Evolutionary conservation across 2,329 filamentous ascomycete genomes (phyloP), one percentile per base, ranked within the genome.

Genomic region (Penicillium verrucosum): DNA sequence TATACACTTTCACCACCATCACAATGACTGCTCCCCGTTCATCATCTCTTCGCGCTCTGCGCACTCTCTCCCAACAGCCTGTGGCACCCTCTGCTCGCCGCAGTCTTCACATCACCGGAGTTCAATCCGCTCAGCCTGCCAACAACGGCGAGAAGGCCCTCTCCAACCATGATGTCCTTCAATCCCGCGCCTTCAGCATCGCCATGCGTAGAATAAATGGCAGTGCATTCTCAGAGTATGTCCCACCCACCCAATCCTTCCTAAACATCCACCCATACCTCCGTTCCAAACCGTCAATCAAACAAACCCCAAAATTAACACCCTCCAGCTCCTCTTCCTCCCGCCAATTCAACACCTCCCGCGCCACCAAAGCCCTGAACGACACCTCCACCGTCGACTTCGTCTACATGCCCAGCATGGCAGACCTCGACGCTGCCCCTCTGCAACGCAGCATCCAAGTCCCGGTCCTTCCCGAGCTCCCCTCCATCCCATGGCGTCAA

Each of bases 341-440:
- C 59, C 81, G 83, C 54, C 78, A 81, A 67, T 86, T 87, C 79
- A 87, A 87, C 75, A 85, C 84, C 59, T 83, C 80, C 60, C 81
- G 82, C 59, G 72, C 78, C 58, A 73, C 80, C 51, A 85, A 85
- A 69, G 73, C 81, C 29, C 77, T 82, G 60, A 78, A 81, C 52
- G 84, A 87, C 73, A 75, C 72, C 57, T 85, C 82, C 40, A 84
- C 84, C 41, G 82, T 87, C 58, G 85, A 87, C 75, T 86, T 87
- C 66, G 80, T 80, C 64, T 86, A 81, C 74, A 76, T 87, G 63
- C 85, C 85, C 36, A 76, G 77, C 54, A 75, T 80, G 62, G 74
- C 79, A 29, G 69, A 75, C 49, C 71, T 78, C 32, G 76, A 80
- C 48, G 63, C 68, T 14, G 59, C 68, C 14, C 57, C 71, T 30